These are phyloP conservation scores for Malassezia nana DNA, from an alignment of 1,284 basidiomycete genomes.

Conservation along the genomic window DNA sequence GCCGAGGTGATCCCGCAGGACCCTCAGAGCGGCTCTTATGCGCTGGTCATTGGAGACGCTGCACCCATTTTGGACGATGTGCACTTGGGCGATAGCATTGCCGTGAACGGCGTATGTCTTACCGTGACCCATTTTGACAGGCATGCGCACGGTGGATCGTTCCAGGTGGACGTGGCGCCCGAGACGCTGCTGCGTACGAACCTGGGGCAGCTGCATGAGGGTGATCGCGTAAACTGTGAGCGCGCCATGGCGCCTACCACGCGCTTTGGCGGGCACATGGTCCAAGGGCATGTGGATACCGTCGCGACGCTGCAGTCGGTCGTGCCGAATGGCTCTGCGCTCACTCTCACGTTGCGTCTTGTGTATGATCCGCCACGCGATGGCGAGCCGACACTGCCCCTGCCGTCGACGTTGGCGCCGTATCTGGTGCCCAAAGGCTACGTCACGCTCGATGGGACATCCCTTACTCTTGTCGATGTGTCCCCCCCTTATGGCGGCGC, in stretches of 20 bases:
- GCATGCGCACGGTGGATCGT: slow-evolving; percentile 50
- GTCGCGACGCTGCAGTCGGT: slow-evolving; percentile 57
- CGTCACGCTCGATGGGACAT: slow-evolving; percentile 86
- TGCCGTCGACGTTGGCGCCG: slow-evolving; percentile 61
- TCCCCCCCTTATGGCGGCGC: slow-evolving; percentile 34
- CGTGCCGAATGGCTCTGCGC: slow-evolving; percentile 70
- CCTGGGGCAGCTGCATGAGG: slow-evolving; percentile 64
- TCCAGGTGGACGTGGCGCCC: slow-evolving; percentile 87
- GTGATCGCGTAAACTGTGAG: slow-evolving; percentile 83
- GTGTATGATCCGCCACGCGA: slow-evolving; percentile 20
- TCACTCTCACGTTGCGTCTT: slow-evolving; percentile 66
- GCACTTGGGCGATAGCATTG: slow-evolving; percentile 86
- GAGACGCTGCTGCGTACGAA: slow-evolving; percentile 87
- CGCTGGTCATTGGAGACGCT: slow-evolving; percentile 66
- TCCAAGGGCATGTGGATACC: slow-evolving; percentile 71
- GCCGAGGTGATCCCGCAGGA: slow-evolving; percentile 53
- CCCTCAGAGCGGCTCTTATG: slow-evolving; percentile 61
- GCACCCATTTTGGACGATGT: slow-evolving; percentile 77
- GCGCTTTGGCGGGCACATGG: slow-evolving; percentile 92
- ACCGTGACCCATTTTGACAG: slow-evolving; percentile 72
- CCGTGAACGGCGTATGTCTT: slow-evolving; percentile 67
- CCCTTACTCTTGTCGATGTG: slow-evolving; percentile 78
- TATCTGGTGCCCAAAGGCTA: slow-evolving; percentile 96
- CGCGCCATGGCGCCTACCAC: slow-evolving; percentile 81
- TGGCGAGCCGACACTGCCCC: slow-evolving; percentile 50